Base-by-base conservation (phyloP, 208 protist species). In the Novymonas esmeraldas region DNA sequence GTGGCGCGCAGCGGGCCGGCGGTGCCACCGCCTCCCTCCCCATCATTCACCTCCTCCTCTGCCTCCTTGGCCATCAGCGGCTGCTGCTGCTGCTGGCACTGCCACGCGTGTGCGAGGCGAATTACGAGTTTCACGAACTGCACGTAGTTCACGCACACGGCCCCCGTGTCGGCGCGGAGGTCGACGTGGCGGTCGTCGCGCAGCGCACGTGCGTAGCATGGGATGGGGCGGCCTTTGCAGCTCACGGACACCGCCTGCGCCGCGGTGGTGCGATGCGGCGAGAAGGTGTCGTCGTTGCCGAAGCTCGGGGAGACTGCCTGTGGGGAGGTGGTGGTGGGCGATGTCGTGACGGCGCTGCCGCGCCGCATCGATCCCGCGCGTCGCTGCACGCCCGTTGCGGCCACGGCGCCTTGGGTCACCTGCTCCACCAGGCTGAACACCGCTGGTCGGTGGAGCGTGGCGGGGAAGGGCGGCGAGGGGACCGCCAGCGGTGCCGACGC, bases 121-220 rank as follows among this genome's bases (percentile, higher is more conserved):
- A 94, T 69, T 5, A 94, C 29, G 11, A 84, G 72, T 61, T 94
- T 86, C 16, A 82, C 66, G 46, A 94, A 94, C 73, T 89, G 82
- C 5, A 79, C 45, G 34, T 78, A 65, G 62, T 75, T 77, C 56
- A 94, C 61, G 55, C 78, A 87, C 44, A 89, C 55, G 18, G 80
- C 80, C 6, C 79, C 84, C 38, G 79, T 65, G 49, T 87, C 71
- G 39, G 57, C 11, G 34, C 79, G 78, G 11, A 90, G 75, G 63
- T 94, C 88, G 36, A 91, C 79, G 61, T 91, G 82, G 24, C 73
- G 73, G 44, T 71, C 59, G 28, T 89, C 78, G n/a, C 65, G 75
- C 55, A 79, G 60, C 31, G 77, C 78, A 20, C 77, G 81, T 0
- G 82, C 69, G 38, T 78, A 88, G 65, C 61, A 60, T 6, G 80